Evolutionary conservation across 495 filamentous ascomycete species (phyloP).

Genomic region (Neurospora africana): DNA sequence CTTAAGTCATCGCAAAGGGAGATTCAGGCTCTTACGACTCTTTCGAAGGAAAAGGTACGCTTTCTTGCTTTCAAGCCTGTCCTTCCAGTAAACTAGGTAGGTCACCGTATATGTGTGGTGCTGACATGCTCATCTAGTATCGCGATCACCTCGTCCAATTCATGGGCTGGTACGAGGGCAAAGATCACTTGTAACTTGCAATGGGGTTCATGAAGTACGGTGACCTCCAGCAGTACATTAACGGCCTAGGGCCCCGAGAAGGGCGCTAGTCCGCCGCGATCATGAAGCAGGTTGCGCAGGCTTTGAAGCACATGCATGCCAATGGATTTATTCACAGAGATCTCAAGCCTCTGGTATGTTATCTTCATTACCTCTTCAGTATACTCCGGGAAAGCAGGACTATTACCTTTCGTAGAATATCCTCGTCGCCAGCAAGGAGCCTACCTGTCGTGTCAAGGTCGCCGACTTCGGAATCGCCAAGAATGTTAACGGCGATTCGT

Average conservation of each 20-base stretch:
- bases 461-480: conserved; percentile 41
- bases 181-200: conserved; percentile 23
- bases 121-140: conserved; percentile 2
- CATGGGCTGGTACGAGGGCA: conserved; percentile 25
- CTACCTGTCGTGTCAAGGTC: conserved; percentile 38
- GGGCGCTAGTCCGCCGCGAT: conserved; percentile 30
- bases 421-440: conserved; percentile 5
- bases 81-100: not conserved
- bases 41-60: not conserved
- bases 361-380: no score
- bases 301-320: conserved; percentile 36
- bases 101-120: not conserved
- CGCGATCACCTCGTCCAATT: conserved; percentile 17
- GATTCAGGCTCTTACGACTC: not conserved
- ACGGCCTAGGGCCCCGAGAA: not conserved
- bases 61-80: not conserved
- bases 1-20: not conserved
- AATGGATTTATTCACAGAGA: conserved; percentile 41
- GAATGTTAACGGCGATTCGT: conserved; percentile 3
- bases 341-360: conserved; percentile 29
- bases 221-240: conserved; percentile 19
- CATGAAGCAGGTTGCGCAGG: conserved; percentile 34
- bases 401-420: conserved; percentile 8
- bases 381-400: no score
- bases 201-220: conserved; percentile 34